Conservation (phyloP, 108 stramenopile genomes). For the Cyclotella cryptica region DNA sequence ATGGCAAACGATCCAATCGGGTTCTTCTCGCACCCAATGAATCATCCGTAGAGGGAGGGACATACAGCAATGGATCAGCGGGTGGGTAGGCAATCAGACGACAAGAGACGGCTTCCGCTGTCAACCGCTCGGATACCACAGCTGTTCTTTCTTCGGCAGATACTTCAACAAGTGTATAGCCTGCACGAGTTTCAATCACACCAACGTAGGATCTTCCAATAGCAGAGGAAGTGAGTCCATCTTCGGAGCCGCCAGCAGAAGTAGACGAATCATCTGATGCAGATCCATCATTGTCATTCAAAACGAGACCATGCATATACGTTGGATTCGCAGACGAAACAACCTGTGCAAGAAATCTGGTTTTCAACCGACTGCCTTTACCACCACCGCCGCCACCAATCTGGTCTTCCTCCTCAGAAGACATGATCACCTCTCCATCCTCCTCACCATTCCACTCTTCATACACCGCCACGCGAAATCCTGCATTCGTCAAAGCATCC, state of each 20-base stretch:
- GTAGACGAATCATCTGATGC: constrained; percentile 28
- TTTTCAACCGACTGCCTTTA: constrained; percentile 58
- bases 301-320: constrained; percentile 87
- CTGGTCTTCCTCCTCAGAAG: constrained; percentile 19
- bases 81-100: constrained; percentile 81
- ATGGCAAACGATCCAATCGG: constrained; percentile 44
- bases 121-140: constrained; percentile 78
- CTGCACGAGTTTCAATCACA: constrained; percentile 66
- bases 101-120: constrained; percentile 86
- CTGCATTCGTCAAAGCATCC: constrained; percentile 82
- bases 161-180: constrained; percentile 82
- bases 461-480: constrained; percentile 93
- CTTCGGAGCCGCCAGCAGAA: constrained; percentile 14
- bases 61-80: constrained; percentile 76
- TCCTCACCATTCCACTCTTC: constrained; percentile 76
- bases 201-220: constrained; percentile 81
- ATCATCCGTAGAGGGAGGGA: constrained; percentile 59
- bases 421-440: constrained; percentile 6
- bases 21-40: neutral
- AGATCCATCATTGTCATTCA: constrained; percentile 52
- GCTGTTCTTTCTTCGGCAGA: constrained; percentile 75
- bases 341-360: constrained; percentile 80
- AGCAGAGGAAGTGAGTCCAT: constrained; percentile 25
- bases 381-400: constrained; percentile 15
- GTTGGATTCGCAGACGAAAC: constrained; percentile 92